Evolutionary conservation across 371 early-diverging fungal genomes (phyloP), one percentile per base, ranked within the genome.

Genomic region (Nematocida sp.): DNA sequence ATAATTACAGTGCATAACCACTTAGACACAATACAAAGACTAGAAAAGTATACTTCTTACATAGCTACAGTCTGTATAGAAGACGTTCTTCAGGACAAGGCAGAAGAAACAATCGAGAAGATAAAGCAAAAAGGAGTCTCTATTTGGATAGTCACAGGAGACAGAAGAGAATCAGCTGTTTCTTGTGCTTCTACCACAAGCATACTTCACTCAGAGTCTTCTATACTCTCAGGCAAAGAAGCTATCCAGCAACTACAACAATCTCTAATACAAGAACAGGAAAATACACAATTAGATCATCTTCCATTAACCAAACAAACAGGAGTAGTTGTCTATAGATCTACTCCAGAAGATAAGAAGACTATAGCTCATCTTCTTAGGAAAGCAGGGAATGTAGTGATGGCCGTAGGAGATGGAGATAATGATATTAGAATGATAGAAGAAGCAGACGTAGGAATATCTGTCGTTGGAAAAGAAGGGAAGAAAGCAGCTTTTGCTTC

Each of bases 401-500:
- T 92, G 57, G 89, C 91, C 9, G 91, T 95, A 23, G 99, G 99
- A 41, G 99, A 98, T 82, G 99, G 99, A 53, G 96, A 95, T 52
- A 98, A 98, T 81, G 99, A 98, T 81, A 95, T 98, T 21, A 88
- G 90, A 34, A 98, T 98, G 99, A 96, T 98, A 67, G 92, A 91
- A 78, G 91, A 91, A 1, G 95, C 96, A 0, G 88, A 94, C 82
- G 90, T 95, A n/a, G 97, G 93, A 45, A 87, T 98, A 4, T 96
- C 97, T 31, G 91, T 98, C 76, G 92, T 91, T 5, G 97, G 99
- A 55, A 93, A 93, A 83, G 99, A 98, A 83, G 98, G 97, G 13
- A 89, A 86, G 79, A 96, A 96, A 80, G 96, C 99, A 2, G 89
- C 92, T 9, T 82, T 95, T 43, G 94, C 97, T 0, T 93, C 95